Percentiles rank a stretch among this genome's conserved stretches.
phyloP scores from a whole-genome alignment of 768 basidiomycete genomes.

The Amanita rimosa region DNA sequence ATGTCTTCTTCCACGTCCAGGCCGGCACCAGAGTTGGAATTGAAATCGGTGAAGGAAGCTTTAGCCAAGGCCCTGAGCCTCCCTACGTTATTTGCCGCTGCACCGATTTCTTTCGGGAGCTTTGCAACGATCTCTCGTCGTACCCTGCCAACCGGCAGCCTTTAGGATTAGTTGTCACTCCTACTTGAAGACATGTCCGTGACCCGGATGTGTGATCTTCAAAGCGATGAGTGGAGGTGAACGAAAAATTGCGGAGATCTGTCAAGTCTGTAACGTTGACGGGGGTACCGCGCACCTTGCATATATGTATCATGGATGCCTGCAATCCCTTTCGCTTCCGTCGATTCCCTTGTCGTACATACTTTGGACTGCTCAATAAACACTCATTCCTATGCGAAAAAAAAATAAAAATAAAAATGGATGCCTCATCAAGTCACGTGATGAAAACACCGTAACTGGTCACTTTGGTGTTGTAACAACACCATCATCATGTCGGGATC shows the following conservation, averaged over 20 bases:
- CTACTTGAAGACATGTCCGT: constrained; percentile 55
- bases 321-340: too few species aligned
- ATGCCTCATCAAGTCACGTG: too few species aligned
- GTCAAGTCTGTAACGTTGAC: constrained; percentile 86
- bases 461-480: too few species aligned
- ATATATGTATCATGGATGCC: too few species aligned
- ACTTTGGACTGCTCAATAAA: too few species aligned
- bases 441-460: too few species aligned
- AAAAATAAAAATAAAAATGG: too few species aligned
- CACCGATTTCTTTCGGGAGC: constrained; percentile 62
- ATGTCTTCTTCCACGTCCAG: constrained; percentile 27
- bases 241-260: constrained; percentile 80
- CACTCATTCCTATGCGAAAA: too few species aligned
- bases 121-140: constrained; percentile 71
- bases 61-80: constrained; percentile 50
- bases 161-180: constrained; percentile 83
- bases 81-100: constrained; percentile 67
- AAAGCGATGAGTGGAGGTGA: constrained; percentile 81
- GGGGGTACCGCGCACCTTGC: constrained; percentile 49
- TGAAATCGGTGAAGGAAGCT: constrained; percentile 6
- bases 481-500: too few species aligned
- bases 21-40: constrained; percentile 4
- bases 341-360: too few species aligned
- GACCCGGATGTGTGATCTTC: constrained; percentile 31
- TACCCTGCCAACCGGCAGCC: constrained; percentile 83